phyloP scores from a whole-genome alignment of 2,329 filamentous ascomycete species.

The Neonectria faginata region DNA sequence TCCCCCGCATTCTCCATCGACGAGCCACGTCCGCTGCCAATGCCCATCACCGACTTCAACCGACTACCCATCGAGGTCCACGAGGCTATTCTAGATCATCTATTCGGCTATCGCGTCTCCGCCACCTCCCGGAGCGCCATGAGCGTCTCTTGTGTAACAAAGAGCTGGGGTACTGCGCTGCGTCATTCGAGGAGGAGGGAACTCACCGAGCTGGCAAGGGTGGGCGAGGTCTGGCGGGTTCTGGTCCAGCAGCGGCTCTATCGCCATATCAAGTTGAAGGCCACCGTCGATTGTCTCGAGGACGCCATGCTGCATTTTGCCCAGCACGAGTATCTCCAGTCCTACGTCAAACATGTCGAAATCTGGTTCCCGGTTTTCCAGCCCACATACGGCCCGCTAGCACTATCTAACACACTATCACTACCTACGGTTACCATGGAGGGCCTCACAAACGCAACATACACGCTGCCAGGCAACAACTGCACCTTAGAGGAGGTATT shows the following conservation, averaged over 20 bases:
- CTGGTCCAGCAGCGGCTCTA: slow-evolving; percentile 79
- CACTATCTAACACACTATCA: slow-evolving; percentile 57
- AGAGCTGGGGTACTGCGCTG: slow-evolving; percentile 73
- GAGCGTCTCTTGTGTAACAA: slow-evolving; percentile 64
- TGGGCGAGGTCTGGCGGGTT: slow-evolving; percentile 71
- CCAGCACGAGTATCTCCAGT: slow-evolving; percentile 67
- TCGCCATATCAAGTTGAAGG: slow-evolving; percentile 81
- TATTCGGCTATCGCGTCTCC: slow-evolving; percentile 76
- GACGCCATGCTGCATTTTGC: slow-evolving; percentile 72
- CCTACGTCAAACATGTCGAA: slow-evolving; percentile 78
- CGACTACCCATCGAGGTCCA: slow-evolving; percentile 77
- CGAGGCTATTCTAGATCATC: slow-evolving; percentile 76
- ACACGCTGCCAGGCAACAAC: slow-evolving; percentile 72
- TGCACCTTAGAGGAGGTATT: slow-evolving; percentile 79
- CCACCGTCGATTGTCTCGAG: slow-evolving; percentile 71
- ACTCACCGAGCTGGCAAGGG: slow-evolving; percentile 73
- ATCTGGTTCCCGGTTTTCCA: slow-evolving; percentile 83
- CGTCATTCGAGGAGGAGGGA: slow-evolving; percentile 76
- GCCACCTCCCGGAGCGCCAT: slow-evolving; percentile 68
- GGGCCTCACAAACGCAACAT: slow-evolving; percentile 67
- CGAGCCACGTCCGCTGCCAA: slow-evolving; percentile 33
- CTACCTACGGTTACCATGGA: slow-evolving; percentile 66
- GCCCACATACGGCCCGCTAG: slow-evolving; percentile 61
- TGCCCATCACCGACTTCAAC: slow-evolving; percentile 53
- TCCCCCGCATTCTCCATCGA: slow-evolving; percentile 34